These are phyloP conservation scores for Acanthamoeba healyi DNA, from an alignment of 208 protist genomes.

Conservation along the genomic window DNA sequence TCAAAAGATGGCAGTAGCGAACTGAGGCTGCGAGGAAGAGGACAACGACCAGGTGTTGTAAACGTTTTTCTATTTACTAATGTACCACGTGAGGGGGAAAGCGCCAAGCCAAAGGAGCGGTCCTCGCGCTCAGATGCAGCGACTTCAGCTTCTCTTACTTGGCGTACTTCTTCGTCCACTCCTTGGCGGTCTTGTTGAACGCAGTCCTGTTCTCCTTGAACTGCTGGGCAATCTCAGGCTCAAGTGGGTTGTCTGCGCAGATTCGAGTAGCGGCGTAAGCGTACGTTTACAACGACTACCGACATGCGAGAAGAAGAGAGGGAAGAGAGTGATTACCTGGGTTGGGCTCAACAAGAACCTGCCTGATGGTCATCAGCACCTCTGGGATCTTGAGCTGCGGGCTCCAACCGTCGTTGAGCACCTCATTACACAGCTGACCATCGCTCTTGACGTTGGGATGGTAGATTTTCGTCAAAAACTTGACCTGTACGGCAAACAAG, in stretches of 20 bases:
- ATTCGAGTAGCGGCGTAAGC: not conserved
- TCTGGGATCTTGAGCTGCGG: slow-evolving; percentile 85
- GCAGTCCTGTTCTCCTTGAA: slow-evolving; percentile 81
- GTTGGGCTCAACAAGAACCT: slow-evolving; percentile 83
- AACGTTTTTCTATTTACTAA: no score
- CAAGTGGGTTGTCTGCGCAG: slow-evolving; percentile 80
- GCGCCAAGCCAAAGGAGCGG: no score
- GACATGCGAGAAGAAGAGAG: no score
- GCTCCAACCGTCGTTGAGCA: slow-evolving; percentile 79
- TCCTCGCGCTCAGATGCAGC: no score
- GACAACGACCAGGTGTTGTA: no score
- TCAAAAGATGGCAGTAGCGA: no score
- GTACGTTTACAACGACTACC: no score
- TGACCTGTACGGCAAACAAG: not conserved
- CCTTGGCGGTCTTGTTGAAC: slow-evolving; percentile 85
- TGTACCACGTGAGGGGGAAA: no score
- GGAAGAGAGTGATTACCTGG: not conserved
- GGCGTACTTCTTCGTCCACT: slow-evolving; percentile 87
- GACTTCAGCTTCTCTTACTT: slow-evolving; percentile 63
- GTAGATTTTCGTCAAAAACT: slow-evolving; percentile 54
- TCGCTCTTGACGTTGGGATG: slow-evolving; percentile 76
- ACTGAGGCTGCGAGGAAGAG: no score
- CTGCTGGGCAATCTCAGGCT: slow-evolving; percentile 84
- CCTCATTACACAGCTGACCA: slow-evolving; percentile 77
- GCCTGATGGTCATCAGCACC: slow-evolving; percentile 80